Conservation (phyloP, 192 early-diverging fungal species). For the Coemansia sp. region DNA sequence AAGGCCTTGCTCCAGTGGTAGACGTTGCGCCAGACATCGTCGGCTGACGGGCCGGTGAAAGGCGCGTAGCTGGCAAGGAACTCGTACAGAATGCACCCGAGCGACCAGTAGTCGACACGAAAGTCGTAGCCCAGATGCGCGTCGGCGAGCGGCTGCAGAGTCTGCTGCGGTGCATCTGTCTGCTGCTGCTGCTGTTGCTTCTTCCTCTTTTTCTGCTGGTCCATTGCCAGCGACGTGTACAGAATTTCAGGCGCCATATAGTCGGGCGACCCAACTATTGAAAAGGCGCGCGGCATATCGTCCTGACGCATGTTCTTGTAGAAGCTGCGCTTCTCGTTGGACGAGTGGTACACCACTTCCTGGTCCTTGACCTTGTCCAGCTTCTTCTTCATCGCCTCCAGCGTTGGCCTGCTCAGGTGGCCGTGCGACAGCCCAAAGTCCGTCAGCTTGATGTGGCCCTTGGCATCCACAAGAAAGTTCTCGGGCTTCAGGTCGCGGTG, state of each 20-base stretch:
- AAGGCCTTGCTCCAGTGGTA: constrained; percentile 79
- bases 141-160: constrained; percentile 69
- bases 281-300: constrained; percentile 68
- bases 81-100: constrained; percentile 81
- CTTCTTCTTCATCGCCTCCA: constrained; percentile 53
- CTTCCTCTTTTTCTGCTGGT: constrained; percentile 43
- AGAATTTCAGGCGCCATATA: constrained; percentile 95
- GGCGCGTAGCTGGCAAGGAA: constrained; percentile 74
- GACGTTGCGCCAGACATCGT: constrained; percentile 85
- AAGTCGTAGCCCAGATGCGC: constrained; percentile 69
- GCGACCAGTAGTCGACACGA: constrained; percentile 74
- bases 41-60: constrained; percentile 65
- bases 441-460: constrained; percentile 84
- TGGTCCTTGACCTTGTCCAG: constrained; percentile 59
- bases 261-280: constrained; percentile 87
- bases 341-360: constrained; percentile 46
- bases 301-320: constrained; percentile 54
- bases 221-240: constrained; percentile 53
- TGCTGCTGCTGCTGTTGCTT: constrained; percentile 12
- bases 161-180: background rate
- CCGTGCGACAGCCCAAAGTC: constrained; percentile 90
- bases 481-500: constrained; percentile 93
- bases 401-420: constrained; percentile 57
- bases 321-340: constrained; percentile 50
- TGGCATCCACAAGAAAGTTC: constrained; percentile 73